Evolutionary conservation across 805 yeast genomes (phyloP).

Genomic region (Yarrowia hollandica): DNA sequence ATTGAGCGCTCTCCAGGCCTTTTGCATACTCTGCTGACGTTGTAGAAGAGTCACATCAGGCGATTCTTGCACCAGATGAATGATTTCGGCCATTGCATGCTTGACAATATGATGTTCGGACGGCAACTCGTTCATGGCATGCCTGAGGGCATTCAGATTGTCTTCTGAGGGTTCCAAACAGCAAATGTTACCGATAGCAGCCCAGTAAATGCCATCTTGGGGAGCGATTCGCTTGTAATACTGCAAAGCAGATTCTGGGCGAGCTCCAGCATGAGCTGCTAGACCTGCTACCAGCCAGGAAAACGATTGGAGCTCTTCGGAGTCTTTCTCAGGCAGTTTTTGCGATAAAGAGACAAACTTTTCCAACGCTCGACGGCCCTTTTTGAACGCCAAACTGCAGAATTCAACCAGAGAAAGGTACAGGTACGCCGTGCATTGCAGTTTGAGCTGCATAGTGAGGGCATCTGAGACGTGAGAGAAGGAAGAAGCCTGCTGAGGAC

Average conservation of each 20-base stretch:
- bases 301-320: neutral
- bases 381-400: constrained; percentile 15
- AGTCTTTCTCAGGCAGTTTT: constrained; percentile 7
- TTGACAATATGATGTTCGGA: neutral
- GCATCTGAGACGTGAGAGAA: neutral
- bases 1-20: constrained; percentile 21
- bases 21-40: constrained; percentile 7
- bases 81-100: constrained; percentile 1
- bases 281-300: constrained; percentile 15
- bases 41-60: neutral
- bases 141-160: neutral
- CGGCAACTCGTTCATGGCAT: neutral
- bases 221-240: neutral
- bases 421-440: constrained; percentile 5
- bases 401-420: constrained; percentile 18
- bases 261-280: neutral
- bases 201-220: neutral
- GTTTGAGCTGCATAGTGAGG: neutral
- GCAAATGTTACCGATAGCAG: constrained; percentile 21
- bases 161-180: constrained; percentile 12
- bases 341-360: neutral
- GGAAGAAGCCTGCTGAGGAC: neutral
- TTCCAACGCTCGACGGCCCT: constrained; percentile 7
- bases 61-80: neutral
- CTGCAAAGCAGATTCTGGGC: neutral